phyloP scores from a whole-genome alignment of 306 rosid genomes.

The Quillaja saponaria region DNA sequence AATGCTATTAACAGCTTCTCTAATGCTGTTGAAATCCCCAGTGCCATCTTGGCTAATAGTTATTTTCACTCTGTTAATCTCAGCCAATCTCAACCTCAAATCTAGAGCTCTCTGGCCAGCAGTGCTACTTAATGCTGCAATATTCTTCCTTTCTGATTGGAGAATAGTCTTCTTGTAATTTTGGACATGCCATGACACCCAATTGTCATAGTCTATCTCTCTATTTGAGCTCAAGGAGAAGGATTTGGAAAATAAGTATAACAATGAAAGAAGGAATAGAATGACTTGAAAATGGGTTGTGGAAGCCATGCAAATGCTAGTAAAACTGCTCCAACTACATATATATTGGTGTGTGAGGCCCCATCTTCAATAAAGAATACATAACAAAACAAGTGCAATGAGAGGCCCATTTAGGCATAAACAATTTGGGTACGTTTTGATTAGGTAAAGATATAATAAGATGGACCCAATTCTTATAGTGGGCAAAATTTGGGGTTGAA shows the following conservation, averaged over 20 bases:
- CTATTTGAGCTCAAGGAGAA: slow-evolving; percentile 28
- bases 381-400: slow-evolving; percentile 1
- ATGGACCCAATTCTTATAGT: slow-evolving; percentile 7
- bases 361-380: no score
- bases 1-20: slow-evolving; percentile 58
- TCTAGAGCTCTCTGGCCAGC: slow-evolving; percentile 30
- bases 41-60: slow-evolving; percentile 50
- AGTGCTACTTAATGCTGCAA: background rate
- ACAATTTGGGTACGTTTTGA: background rate
- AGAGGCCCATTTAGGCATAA: slow-evolving; percentile 6
- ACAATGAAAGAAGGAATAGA: slow-evolving; percentile 32
- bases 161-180: slow-evolving; percentile 27
- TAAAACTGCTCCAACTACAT: background rate
- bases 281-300: slow-evolving; percentile 21
- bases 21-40: slow-evolving; percentile 53
- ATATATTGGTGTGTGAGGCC: no score
- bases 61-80: slow-evolving; percentile 45
- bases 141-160: slow-evolving; percentile 22
- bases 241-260: slow-evolving; percentile 10
- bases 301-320: slow-evolving; percentile 40
- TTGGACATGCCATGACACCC: slow-evolving; percentile 60
- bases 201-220: slow-evolving; percentile 37
- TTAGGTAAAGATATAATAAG: background rate
- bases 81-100: slow-evolving; percentile 45
- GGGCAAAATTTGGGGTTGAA: slow-evolving; percentile 18